Base-by-base conservation (phyloP, 495 filamentous ascomycete species). In the Penicillium canariense region DNA sequence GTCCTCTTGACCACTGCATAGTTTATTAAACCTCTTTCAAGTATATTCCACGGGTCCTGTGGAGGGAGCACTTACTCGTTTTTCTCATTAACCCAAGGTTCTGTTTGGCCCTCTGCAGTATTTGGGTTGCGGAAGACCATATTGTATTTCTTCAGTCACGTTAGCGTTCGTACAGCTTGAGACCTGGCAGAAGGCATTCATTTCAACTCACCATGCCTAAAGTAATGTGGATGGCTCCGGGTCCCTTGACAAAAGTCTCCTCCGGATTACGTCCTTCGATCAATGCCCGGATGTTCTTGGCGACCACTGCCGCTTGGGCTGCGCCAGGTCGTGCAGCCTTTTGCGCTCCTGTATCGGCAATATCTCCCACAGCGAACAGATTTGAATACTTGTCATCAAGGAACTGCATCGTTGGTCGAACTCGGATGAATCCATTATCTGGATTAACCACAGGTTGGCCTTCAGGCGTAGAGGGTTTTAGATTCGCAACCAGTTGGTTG, bases 321-420 rank as follows among this genome's bases (percentile, higher is more conserved):
- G 70, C 59, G 1, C 75, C 77, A 0, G 81, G 80, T 12, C 82
- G 68, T 12, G 79, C 80, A 46, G 81, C 84, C 43, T 80, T 83
- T 32, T 77, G 77, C 1, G 77, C 76, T 14, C 77, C 76, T 1
- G 81, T 82, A 39, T 82, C 78, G 5, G 83, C 82, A 20, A 87
- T 83, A 56, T 87, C 84, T 1, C 84, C 84, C 10, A 83, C 72
- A 0, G 76, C 80, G 52, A 82, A 87, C 2, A 87, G 58, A 42
- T 83, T 72, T 0, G 74, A 65, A 32, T 77, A 69, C n/a, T 70
- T 50, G 5, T 66, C 61, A 58, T 81, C 76, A 1, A 63, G 48
- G 39, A 87, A 71, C 58, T 86, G 84, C 59, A 87, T 66, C 0
- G 82, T 87, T 0, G 77, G 74, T 27, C 75, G 66, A 36, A 84